Percentiles rank a stretch among this genome's conserved stretches.
phyloP scores from a whole-genome alignment of 768 basidiomycete species.

The Suillus subluteus region DNA sequence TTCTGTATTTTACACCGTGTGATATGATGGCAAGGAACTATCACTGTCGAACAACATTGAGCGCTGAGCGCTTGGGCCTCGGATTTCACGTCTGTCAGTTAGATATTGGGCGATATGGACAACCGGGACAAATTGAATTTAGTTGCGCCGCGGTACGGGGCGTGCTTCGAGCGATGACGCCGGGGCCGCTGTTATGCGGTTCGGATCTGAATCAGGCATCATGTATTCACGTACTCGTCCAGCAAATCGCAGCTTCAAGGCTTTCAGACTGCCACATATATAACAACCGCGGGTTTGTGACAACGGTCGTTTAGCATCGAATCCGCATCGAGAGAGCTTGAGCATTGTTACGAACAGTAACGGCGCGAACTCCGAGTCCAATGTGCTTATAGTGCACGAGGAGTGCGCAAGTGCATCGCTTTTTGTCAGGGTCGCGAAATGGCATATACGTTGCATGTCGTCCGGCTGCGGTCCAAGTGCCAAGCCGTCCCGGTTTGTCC shows the following conservation, averaged over 20 bases:
- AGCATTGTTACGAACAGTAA: not conserved
- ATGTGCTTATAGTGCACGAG: slow-evolving; percentile 1
- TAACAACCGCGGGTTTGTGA: not conserved
- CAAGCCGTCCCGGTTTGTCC: not conserved
- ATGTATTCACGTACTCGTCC: not conserved
- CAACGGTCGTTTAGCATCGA: not conserved
- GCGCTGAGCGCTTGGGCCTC: not conserved
- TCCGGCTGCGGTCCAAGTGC: not conserved
- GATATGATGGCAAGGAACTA: not conserved
- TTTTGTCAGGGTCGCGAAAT: not conserved
- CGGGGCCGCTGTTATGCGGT: not conserved
- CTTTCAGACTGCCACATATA: slow-evolving; percentile 1
- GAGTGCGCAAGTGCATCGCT: not conserved
- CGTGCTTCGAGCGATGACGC: slow-evolving; percentile 6
- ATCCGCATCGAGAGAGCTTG: too few relatives aligned
- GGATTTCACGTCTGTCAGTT: too few relatives aligned
- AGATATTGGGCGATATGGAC: too few relatives aligned
- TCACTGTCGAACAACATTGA: too few relatives aligned
- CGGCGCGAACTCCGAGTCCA: not conserved
- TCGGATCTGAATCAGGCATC: not conserved
- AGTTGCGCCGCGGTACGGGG: not conserved
- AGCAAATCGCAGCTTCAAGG: not conserved
- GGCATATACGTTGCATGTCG: not conserved
- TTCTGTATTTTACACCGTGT: not conserved
- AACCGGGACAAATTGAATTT: too few relatives aligned